Evolutionary conservation across 2,329 filamentous ascomycete genomes (phyloP).

Genomic region (Pleurostoma richardsiae): DNA sequence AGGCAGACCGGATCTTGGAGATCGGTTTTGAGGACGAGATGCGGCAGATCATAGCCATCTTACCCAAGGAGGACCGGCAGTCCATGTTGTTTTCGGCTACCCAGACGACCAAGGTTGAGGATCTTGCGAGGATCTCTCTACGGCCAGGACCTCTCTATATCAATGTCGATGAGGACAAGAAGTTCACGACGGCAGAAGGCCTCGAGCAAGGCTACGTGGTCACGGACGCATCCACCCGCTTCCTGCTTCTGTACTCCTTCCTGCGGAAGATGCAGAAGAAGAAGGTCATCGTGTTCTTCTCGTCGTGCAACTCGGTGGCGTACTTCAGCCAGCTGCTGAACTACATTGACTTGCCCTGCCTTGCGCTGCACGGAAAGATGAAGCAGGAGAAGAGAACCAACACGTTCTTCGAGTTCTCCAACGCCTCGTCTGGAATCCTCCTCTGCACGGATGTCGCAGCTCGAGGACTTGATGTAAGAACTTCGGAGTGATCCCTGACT

Average conservation of each 20-base stretch:
- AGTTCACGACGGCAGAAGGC: conserved; percentile 87
- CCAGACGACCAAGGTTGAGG: conserved; percentile 97
- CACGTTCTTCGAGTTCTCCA: conserved; percentile 92
- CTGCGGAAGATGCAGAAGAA: conserved; percentile 89
- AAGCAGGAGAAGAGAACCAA: conserved; percentile 99
- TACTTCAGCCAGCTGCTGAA: conserved; percentile 95
- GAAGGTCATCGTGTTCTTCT: conserved; percentile 97
- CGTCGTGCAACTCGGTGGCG: conserved; percentile 85
- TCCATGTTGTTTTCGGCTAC: conserved; percentile 99
- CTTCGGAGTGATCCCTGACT: background rate
- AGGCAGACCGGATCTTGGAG: conserved; percentile 93
- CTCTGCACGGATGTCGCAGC: conserved; percentile 98
- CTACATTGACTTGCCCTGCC: conserved; percentile 89
- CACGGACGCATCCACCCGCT: conserved; percentile 89
- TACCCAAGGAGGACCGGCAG: conserved; percentile 81
- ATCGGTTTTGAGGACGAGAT: conserved; percentile 99
- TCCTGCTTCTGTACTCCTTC: conserved; percentile 91
- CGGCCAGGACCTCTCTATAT: conserved; percentile 90
- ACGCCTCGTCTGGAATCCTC: conserved; percentile 73
- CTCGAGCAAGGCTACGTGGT: conserved; percentile 95
- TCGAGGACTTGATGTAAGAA: conserved; percentile 75
- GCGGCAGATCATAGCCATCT: conserved; percentile 90
- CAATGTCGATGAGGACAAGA: conserved; percentile 88
- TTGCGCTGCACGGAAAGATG: conserved; percentile 88
- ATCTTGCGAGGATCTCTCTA: conserved; percentile 89